Conservation (phyloP, 805 yeast genomes). For the Dipodascopsis uninucleata region DNA sequence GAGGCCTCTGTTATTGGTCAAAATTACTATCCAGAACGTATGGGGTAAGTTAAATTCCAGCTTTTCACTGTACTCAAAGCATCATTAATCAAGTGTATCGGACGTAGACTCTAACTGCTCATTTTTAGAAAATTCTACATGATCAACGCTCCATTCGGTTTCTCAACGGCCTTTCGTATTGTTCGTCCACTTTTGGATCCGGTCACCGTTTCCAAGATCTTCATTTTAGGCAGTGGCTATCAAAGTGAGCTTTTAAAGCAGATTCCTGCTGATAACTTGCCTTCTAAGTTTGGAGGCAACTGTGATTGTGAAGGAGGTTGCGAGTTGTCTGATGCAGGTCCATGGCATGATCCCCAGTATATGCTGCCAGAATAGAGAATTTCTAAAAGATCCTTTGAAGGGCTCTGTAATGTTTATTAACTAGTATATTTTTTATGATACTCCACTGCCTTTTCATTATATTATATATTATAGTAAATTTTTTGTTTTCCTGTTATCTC, state of each 20-base stretch:
- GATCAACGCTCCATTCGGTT: conserved; percentile 96
- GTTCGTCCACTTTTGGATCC: conserved; percentile 96
- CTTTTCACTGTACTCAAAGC: not conserved
- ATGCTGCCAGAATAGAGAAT: conserved; percentile 98
- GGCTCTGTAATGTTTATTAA: too few relatives aligned
- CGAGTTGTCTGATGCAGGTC: conserved; percentile 86
- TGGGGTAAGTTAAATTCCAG: conserved; percentile 67
- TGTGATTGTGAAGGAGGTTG: conserved; percentile 71
- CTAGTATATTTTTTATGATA: too few relatives aligned
- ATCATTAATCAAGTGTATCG: not conserved
- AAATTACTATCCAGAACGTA: conserved; percentile 96
- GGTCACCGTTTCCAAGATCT: conserved; percentile 92
- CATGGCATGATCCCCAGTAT: conserved; percentile 88
- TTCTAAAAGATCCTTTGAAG: too few relatives aligned
- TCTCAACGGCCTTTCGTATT: conserved; percentile 84
- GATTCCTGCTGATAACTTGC: conserved; percentile 90
- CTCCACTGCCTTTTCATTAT: too few relatives aligned
- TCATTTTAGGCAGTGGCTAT: conserved; percentile 76
- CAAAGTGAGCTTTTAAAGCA: conserved; percentile 81
- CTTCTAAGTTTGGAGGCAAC: conserved; percentile 83
- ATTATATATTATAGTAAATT: too few relatives aligned
- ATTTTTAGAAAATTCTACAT: conserved; percentile 57
- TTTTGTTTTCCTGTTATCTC: too few relatives aligned
- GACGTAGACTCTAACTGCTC: not conserved
- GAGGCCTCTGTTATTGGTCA: conserved; percentile 95